Base-by-base conservation (phyloP, 1,139 yeast genomes). In the Yamadazyma buinensis region DNA sequence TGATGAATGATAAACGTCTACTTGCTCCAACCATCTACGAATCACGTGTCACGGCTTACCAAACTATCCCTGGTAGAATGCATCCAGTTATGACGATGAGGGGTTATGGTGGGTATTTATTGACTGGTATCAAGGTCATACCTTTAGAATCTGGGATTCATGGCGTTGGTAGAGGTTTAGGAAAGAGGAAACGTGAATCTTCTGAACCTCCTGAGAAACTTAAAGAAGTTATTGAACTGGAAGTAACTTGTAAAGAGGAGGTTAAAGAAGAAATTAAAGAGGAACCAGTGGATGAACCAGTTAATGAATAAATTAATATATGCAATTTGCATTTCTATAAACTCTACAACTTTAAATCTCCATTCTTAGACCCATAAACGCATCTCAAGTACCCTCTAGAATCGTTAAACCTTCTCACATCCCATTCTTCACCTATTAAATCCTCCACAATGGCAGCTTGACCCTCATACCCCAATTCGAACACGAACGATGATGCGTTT, bases 81-180 rank as follows among this genome's bases (percentile, higher is more conserved):
- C 98, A 94, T 57, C 99, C 99, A 0, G 59, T 81, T 40, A 94
- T 92, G 99, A 85, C 97, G 1, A 81, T 84, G 73, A 74, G 87
- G 52, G 90, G 95, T 3, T 92, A 83, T 38, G 97, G 97, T 33
- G 99, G 99, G 0, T 92, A 80, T 54, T 57, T 92, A 2, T 64
- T 90, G 45, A 75, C 81, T 69, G 95, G 94, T 6, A 77, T 86
- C 11, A 69, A 84, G 34, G 97, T 92, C 0, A 64, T 80, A 34
- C 97, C 97, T 0, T 69, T 75, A 29, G 81, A 75, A 25, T 67
- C 55, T 15, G 68, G 67, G 23, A 67, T 75, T 26, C 65, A 68
- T 26, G 82, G 81, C 8, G 72, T 74, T 21, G 83, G 83, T 2
- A 63, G 77, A 44, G 80, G 80, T 11, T 49, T 64, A 33, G 52